A percentile compares a stretch with the other conserved stretches of the same genome.
These are phyloP conservation scores for Aspergillus thermomutatus DNA, from an alignment of 2,329 filamentous ascomycete genomes.

Conservation along the genomic window DNA sequence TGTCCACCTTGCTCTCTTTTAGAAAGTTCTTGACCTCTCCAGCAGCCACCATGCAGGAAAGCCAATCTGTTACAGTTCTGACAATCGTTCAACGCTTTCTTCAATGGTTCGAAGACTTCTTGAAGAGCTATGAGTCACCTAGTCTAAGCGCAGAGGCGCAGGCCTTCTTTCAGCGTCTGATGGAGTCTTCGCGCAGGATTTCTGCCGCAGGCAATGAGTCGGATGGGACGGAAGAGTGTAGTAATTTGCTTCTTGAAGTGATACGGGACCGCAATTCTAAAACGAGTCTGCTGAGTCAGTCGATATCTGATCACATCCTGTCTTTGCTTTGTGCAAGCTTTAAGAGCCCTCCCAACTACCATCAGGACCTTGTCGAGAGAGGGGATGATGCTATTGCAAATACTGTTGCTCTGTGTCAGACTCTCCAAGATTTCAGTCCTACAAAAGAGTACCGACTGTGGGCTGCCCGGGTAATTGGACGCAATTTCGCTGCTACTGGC, in stretches of 20 bases:
- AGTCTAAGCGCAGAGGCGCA: constrained; percentile 48
- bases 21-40: constrained; percentile 71
- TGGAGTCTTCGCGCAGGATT: constrained; percentile 65
- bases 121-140: constrained; percentile 60
- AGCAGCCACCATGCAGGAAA: constrained; percentile 79
- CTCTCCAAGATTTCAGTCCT: constrained; percentile 62
- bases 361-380: constrained; percentile 64
- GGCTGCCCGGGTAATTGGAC: constrained; percentile 80
- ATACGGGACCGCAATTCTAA: constrained; percentile 66
- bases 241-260: constrained; percentile 73
- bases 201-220: constrained; percentile 66
- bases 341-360: constrained; percentile 54
- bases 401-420: constrained; percentile 70
- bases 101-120: constrained; percentile 69
- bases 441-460: constrained; percentile 73
- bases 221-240: constrained; percentile 70
- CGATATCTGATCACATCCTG: constrained; percentile 48
- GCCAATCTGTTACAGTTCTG: constrained; percentile 73
- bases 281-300: constrained; percentile 67
- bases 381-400: constrained; percentile 63
- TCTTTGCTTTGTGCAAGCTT: constrained; percentile 70
- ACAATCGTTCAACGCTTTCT: constrained; percentile 73
- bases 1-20: constrained; percentile 77
- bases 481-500: constrained; percentile 76
- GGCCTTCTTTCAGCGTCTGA: constrained; percentile 63